These are phyloP conservation scores for Puccinia hordei DNA, from an alignment of 1,284 basidiomycete species.

Conservation along the genomic window DNA sequence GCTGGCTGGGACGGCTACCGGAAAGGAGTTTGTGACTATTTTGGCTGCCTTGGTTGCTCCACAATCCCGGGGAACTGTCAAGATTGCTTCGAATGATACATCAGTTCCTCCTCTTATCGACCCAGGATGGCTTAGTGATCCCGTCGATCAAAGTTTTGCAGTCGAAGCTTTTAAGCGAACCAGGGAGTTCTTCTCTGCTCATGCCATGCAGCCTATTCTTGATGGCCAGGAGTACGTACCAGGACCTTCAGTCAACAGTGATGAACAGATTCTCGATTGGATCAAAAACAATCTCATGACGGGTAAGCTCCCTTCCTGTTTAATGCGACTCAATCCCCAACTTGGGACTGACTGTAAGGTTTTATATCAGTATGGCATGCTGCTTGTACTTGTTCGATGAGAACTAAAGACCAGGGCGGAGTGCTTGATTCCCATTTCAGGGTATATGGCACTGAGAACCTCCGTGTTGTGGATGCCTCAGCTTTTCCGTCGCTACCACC, in stretches of 20 bases:
- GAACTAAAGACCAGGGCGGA: slow-evolving; percentile 73
- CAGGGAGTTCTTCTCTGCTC: slow-evolving; percentile 24
- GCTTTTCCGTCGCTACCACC: slow-evolving; percentile 46
- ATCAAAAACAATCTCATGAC: slow-evolving; percentile 37
- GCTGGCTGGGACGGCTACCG: not conserved
- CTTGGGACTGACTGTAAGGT: not conserved
- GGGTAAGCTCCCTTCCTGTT: not conserved
- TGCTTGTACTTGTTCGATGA: slow-evolving; percentile 68
- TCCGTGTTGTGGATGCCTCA: slow-evolving; percentile 62
- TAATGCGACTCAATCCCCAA: not conserved
- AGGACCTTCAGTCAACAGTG: slow-evolving; percentile 15
- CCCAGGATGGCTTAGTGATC: slow-evolving; percentile 42
- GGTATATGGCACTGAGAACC: slow-evolving; percentile 72
- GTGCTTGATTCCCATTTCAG: slow-evolving; percentile 72
- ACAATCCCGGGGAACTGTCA: slow-evolving; percentile 32
- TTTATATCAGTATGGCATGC: slow-evolving; percentile 57
- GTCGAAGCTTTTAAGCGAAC: slow-evolving; percentile 37
- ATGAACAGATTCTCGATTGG: slow-evolving; percentile 37
- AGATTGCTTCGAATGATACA: slow-evolving; percentile 27
- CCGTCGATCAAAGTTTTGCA: slow-evolving; percentile 28
- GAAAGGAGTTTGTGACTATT: slow-evolving; percentile 34
- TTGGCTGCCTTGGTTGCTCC: slow-evolving; percentile 44
- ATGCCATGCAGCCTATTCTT: slow-evolving; percentile 36
- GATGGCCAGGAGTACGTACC: slow-evolving; percentile 30
- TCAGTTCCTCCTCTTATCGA: slow-evolving; percentile 29